phyloP scores from a whole-genome alignment of 805 yeast genomes.

The Blastobotrys peoriensis region DNA sequence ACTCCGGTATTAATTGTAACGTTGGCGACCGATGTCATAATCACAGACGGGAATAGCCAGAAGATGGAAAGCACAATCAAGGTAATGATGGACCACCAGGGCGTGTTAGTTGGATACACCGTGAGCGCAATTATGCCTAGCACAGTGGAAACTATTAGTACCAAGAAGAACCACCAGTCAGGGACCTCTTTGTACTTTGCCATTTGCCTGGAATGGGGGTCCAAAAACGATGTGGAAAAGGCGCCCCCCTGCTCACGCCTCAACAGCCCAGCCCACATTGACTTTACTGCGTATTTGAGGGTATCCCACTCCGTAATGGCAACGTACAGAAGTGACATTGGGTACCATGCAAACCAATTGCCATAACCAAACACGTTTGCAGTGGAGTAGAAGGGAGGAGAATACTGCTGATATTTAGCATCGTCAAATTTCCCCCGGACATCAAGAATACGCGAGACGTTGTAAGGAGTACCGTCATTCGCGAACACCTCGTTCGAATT shows the following conservation, averaged over 20 bases:
- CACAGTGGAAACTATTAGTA: conserved; percentile 39
- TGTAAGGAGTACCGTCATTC: conserved; percentile 45
- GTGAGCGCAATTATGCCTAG: conserved; percentile 40
- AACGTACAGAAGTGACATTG: conserved; percentile 47
- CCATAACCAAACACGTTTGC: conserved; percentile 50
- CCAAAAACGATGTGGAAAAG: conserved; percentile 29
- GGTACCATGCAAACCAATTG: conserved; percentile 45
- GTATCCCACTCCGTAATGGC: conserved; percentile 1
- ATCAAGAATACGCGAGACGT: conserved; percentile 43
- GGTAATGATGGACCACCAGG: conserved; percentile 55
- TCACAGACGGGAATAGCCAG: conserved; percentile 43
- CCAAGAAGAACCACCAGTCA: conserved; percentile 42
- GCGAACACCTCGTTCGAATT: conserved; percentile 47
- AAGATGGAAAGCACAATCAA: conserved; percentile 48
- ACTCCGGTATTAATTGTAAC: conserved; percentile 52
- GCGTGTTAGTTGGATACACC: conserved; percentile 38
- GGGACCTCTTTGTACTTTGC: conserved; percentile 47
- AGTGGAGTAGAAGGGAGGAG: conserved; percentile 54
- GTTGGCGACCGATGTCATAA: conserved; percentile 57
- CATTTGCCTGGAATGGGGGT: conserved; percentile 48
- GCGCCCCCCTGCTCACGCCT: conserved; percentile 1
- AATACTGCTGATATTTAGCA: conserved; percentile 40
- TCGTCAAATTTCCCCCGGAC: conserved; percentile 34
- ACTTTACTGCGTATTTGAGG: conserved; percentile 27
- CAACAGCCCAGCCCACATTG: conserved; percentile 6